These are phyloP conservation scores for Nakazawaea populi DNA, from an alignment of 805 yeast species.

Conservation along the genomic window DNA sequence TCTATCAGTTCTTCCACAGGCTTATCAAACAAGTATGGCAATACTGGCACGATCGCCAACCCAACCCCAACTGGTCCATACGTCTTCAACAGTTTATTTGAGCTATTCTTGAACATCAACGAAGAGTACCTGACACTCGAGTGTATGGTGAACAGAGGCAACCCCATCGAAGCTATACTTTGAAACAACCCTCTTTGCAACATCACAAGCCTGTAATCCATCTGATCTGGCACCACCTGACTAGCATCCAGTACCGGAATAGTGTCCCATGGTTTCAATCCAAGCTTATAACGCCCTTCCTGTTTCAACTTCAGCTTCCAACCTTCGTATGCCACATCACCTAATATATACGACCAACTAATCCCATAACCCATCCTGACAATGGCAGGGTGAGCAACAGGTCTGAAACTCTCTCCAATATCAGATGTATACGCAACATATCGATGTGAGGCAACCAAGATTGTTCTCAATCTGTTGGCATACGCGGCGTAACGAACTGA, in stretches of 20 bases:
- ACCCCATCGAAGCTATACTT: conserved; percentile 77
- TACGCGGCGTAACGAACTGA: conserved; percentile 74
- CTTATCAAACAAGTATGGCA: conserved; percentile 77
- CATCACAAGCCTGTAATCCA: conserved; percentile 63
- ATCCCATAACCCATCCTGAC: conserved; percentile 65
- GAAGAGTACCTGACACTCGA: conserved; percentile 69
- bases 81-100: conserved; percentile 40
- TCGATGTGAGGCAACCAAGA: conserved; percentile 66
- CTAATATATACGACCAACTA: conserved; percentile 70
- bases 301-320: conserved; percentile 66
- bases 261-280: conserved; percentile 63
- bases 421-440: conserved; percentile 86
- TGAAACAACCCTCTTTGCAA: conserved; percentile 76
- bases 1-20: conserved; percentile 73
- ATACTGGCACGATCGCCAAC: conserved; percentile 65
- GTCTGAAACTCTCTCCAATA: conserved; percentile 81
- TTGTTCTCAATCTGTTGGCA: conserved; percentile 68
- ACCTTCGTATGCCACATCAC: conserved; percentile 68
- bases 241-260: conserved; percentile 35
- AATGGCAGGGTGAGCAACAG: conserved; percentile 66
- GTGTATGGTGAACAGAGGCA: conserved; percentile 84
- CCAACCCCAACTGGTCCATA: conserved; percentile 82
- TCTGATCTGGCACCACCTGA: conserved; percentile 35
- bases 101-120: conserved; percentile 48
- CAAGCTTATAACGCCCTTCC: conserved; percentile 58